phyloP scores from a whole-genome alignment of 2,329 filamentous ascomycete genomes.

The Exophiala alcalophila region DNA sequence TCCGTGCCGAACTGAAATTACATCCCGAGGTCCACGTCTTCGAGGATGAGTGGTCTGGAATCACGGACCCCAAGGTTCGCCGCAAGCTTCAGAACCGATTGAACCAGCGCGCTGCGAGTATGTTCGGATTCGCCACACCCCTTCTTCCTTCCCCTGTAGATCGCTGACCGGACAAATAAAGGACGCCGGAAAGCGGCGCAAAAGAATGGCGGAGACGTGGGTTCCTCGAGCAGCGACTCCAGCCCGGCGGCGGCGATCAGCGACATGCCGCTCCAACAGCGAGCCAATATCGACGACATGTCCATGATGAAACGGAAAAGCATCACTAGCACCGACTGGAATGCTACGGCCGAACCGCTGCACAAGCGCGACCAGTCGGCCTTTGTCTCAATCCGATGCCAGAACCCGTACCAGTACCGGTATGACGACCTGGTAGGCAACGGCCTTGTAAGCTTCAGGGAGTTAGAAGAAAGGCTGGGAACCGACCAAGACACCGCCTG shows the following conservation, averaged over 20 bases:
- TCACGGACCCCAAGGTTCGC: conserved; percentile 42
- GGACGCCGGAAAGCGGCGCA: conserved; percentile 24
- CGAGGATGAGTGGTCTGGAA: conserved; percentile 50
- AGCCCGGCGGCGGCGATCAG: conserved; percentile 1
- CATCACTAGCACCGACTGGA: conserved; percentile 10
- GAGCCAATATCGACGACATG: conserved; percentile 13
- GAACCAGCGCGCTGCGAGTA: conserved; percentile 42
- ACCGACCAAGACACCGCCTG: conserved; percentile 11
- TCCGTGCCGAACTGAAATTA: conserved; percentile 23
- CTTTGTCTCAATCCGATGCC: conserved; percentile 20
- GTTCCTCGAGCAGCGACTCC: conserved; percentile 3
- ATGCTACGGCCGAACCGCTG: background rate
- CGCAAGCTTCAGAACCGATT: conserved; percentile 47
- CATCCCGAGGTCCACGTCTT: conserved; percentile 25
- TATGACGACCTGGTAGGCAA: conserved; percentile 15
- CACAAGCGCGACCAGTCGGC: conserved; percentile 1
- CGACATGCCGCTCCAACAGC: conserved; percentile 1
- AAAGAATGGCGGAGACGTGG: conserved; percentile 1
- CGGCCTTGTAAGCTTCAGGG: conserved; percentile 11
- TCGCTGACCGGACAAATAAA: conserved; percentile 23
- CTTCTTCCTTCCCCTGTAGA: conserved; percentile 2
- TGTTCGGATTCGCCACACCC: background rate
- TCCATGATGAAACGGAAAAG: conserved; percentile 1
- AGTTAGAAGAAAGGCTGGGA: conserved; percentile 6
- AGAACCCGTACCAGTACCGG: conserved; percentile 14